Base-by-base conservation (phyloP, 2,329 filamentous ascomycete species). In the Fusarium pininemorale region DNA sequence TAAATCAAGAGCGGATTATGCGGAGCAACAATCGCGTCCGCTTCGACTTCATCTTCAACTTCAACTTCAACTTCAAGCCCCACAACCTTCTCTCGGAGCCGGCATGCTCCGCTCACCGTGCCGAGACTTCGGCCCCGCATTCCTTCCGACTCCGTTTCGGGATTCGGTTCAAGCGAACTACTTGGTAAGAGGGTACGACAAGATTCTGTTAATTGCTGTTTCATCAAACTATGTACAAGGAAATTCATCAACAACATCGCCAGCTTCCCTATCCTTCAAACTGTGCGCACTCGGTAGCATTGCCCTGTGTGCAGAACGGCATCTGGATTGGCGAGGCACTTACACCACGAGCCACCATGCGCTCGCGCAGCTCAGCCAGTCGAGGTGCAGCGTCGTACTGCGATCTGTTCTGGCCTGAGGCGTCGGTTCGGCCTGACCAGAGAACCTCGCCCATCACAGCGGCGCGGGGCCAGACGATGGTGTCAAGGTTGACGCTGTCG, bases 361-460 rank as follows among this genome's bases (percentile, higher is more conserved):
- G 85, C 86, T 96, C 93, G 57, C 94, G 88, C 87, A 94, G 90
- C 84, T 95, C 93, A 53, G 89, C 89, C 79, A 97, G 82, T 56
- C 94, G 85, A 18, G 92, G 92, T 48, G 87, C 88, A 15, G 92
- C 93, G 42, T 91, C 89, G 66, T 93, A 84, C 84, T 94, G 92
- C 70, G 90, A 93, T 59, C 94, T 85, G 81, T 94, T 94, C 79
- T 88, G 83, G 5, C 93, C 93, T 22, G 85, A 80, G 6, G 85
- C 87, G 79, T 95, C 93, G 67, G 88, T 88, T 62, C 87, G 83
- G 58, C 94, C 94, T 45, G 90, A 93, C 94, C 94, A 97, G 53
- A 96, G 86, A 3, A 95, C 90, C 83, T 97, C 94, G 32, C 89
- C 93, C 1, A 91, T 93, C 1, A 93, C 94, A 58, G 88, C 89